These are phyloP conservation scores for Persicaria maculosa DNA, from an alignment of 148 eudicot species.

Conservation along the genomic window DNA sequence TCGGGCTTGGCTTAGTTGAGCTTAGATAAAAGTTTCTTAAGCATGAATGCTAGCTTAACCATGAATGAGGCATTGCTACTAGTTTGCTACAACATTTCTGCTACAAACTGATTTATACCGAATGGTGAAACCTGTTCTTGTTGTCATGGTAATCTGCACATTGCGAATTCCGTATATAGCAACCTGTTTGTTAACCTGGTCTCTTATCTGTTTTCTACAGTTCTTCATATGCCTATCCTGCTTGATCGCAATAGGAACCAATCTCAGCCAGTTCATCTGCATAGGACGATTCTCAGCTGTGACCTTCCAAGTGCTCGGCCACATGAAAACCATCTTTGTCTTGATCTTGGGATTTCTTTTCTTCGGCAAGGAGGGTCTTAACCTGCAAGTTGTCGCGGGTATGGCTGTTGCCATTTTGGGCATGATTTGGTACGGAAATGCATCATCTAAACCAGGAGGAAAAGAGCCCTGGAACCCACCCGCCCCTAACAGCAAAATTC, in stretches of 20 bases:
- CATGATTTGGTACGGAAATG: slow-evolving; percentile 50
- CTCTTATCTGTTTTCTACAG: slow-evolving; percentile 23
- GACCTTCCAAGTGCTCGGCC: slow-evolving; percentile 53
- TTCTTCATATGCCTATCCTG: slow-evolving; percentile 40
- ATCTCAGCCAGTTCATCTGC: slow-evolving; percentile 57
- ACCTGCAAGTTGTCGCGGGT: slow-evolving; percentile 36
- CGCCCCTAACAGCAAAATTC: neutral
- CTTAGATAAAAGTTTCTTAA: neutral
- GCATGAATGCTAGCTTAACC: too few species aligned
- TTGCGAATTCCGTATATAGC: too few species aligned
- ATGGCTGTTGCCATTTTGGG: slow-evolving; percentile 45
- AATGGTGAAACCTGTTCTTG: too few species aligned
- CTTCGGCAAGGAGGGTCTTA: slow-evolving; percentile 51
- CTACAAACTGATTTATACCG: too few species aligned
- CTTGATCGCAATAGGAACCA: slow-evolving; percentile 45
- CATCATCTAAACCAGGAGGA: slow-evolving; percentile 49
- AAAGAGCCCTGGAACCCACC: slow-evolving; percentile 31
- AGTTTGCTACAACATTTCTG: too few species aligned
- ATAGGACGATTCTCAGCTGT: slow-evolving; percentile 56
- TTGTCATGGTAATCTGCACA: too few species aligned
- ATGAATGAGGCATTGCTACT: too few species aligned
- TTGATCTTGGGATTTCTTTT: slow-evolving; percentile 40
- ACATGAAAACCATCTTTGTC: slow-evolving; percentile 51
- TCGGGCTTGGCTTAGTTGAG: neutral
- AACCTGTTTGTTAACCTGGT: neutral